Conservation (phyloP, 805 yeast species). For the Trichomonascus vanleenenianus region DNA sequence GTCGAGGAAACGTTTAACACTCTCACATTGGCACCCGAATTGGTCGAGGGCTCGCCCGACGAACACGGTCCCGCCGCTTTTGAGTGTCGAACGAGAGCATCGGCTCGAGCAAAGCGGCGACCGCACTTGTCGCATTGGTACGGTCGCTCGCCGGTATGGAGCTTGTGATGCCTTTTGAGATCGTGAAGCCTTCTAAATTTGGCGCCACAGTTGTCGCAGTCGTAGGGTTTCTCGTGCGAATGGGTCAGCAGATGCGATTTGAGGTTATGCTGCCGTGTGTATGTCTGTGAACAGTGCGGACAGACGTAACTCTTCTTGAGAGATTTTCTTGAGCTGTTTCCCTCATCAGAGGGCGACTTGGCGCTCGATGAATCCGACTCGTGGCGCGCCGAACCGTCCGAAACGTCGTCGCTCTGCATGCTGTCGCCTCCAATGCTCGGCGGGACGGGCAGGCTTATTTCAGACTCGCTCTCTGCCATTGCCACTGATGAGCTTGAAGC, state of each 20-base stretch:
- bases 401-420: too few species aligned
- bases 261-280: constrained; percentile 67
- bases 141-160: constrained; percentile 73
- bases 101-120: constrained; percentile 63
- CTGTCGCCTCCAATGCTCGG: too few species aligned
- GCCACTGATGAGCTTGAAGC: too few species aligned
- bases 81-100: constrained; percentile 64
- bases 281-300: constrained; percentile 51
- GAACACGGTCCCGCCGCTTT: constrained; percentile 36
- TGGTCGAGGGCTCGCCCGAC: neutral
- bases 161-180: constrained; percentile 63
- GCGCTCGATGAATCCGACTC: too few species aligned
- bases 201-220: constrained; percentile 52
- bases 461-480: too few species aligned
- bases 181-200: constrained; percentile 70
- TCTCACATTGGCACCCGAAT: constrained; percentile 3
- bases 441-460: too few species aligned
- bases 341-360: too few species aligned
- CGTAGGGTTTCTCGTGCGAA: constrained; percentile 54
- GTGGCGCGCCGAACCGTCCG: too few species aligned
- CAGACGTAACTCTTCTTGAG: constrained; percentile 29
- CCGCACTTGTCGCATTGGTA: constrained; percentile 53
- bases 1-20: neutral
- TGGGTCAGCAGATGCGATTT: constrained; percentile 67
- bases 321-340: too few species aligned